These are phyloP conservation scores for Skeletonema grethae DNA, from an alignment of 108 stramenopile species.

Conservation along the genomic window DNA sequence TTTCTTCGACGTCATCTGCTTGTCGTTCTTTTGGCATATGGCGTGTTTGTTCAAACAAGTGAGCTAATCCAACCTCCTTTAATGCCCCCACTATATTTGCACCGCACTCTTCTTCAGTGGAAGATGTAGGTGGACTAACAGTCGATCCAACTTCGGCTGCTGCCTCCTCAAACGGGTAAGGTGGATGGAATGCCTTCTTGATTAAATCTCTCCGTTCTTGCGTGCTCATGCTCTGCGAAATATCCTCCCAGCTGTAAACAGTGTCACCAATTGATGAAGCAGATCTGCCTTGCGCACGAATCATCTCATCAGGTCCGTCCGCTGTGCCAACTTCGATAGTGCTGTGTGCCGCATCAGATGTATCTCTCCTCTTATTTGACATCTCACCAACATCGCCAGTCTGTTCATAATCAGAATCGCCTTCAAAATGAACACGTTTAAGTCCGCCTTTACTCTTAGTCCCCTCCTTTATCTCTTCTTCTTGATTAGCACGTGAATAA, in stretches of 20 bases:
- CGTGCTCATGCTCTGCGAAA: slow-evolving; percentile 20
- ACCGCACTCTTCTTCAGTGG: neutral
- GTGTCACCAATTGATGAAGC: slow-evolving; percentile 27
- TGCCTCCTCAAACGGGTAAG: slow-evolving; percentile 20
- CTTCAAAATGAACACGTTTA: slow-evolving; percentile 3
- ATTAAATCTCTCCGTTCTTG: slow-evolving; percentile 27
- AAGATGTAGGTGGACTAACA: neutral
- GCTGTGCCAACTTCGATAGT: neutral
- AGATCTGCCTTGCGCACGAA: slow-evolving; percentile 9
- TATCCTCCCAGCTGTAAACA: slow-evolving; percentile 15
- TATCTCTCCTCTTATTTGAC: slow-evolving; percentile 12
- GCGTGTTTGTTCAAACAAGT: slow-evolving; percentile 46
- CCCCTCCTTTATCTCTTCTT: neutral
- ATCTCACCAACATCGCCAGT: neutral
- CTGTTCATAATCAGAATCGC: slow-evolving; percentile 7
- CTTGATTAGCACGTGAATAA: slow-evolving; percentile 2
- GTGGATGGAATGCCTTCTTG: slow-evolving; percentile 26
- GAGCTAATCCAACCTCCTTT: slow-evolving; percentile 29
- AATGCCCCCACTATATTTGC: slow-evolving; percentile 35
- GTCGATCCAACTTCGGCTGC: neutral
- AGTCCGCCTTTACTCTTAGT: neutral
- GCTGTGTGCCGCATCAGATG: slow-evolving; percentile 1
- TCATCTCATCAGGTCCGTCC: neutral
- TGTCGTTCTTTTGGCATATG: neutral
- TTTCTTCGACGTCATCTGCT: neutral